Base-by-base conservation (phyloP, 176 grass and related monocot species). In the Carex myosuroides region DNA sequence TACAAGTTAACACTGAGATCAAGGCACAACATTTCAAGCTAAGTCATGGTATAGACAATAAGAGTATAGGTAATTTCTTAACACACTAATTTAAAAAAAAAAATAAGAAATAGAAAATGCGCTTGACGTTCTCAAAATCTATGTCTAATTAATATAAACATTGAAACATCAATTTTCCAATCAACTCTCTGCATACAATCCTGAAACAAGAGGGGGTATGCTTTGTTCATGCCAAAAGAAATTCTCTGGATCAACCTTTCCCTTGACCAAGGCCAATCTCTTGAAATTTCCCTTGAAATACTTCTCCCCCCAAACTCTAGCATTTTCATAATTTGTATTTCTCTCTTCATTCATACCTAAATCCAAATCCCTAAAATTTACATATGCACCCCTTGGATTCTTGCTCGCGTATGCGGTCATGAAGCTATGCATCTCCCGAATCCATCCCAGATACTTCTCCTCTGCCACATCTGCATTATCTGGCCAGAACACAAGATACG, bases 151-250 rank as follows among this genome's bases (percentile, higher is more conserved):
- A 59, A 18, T 18, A 59, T n/a, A n/a, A 1, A n/a, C 17, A 59
- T 59, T 59, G 16, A 60, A 60, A 2, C 57, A 60, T 5, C 1
- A n/a, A n/a, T 50, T 50, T 50, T 12, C 10, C 46, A 50, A 50
- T 50, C 46, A 11, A 50, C 9, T 50, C 46, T 50, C 46, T 12
- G 46, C 46, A 50, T 12, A 50, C 46, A 50, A 12, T 74, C 70
- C 33, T 74, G 4, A 3, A 39, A 20, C 7, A 14, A 87, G 83
- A 22, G 94, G 91, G 86, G 91, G 92, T 46, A 97, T 88, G 63
- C 91, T 97, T 88, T 97, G 94, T 88, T 97, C 94, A 82, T 91
- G 86, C 88, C 94, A 87, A 72, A 97, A 97, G 86, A 97, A 85
- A 86, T 94, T 82, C 5, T 66, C 62, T 44, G 94, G 90, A 89